phyloP scores from a whole-genome alignment of 2,329 filamentous ascomycete genomes.

The Sporothrix mexicana region DNA sequence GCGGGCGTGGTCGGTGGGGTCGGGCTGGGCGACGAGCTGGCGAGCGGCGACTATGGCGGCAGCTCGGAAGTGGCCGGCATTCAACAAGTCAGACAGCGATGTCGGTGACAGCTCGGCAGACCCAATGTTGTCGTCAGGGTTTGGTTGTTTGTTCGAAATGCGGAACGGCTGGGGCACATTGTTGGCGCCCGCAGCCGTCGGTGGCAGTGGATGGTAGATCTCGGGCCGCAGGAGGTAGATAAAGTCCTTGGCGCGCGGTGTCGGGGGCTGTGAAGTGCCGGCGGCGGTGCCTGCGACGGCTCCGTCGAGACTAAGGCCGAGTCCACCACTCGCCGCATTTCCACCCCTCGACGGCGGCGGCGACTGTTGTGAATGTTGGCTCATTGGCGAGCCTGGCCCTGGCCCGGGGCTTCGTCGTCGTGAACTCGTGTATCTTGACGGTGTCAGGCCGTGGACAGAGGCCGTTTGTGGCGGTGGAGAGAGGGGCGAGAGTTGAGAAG shows the following conservation, averaged over 20 bases:
- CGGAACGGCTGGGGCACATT: constrained; percentile 70
- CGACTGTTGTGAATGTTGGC: constrained; percentile 2
- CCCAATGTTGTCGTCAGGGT: constrained; percentile 49
- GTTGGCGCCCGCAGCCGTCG: constrained; percentile 49
- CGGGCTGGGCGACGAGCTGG: constrained; percentile 60
- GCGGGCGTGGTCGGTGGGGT: constrained; percentile 62
- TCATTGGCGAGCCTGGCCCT: constrained; percentile 28
- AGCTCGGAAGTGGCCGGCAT: constrained; percentile 76
- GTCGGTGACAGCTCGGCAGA: constrained; percentile 46
- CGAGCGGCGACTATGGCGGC: constrained; percentile 73
- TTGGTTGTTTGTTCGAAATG: constrained; percentile 67
- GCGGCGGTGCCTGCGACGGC: not conserved
- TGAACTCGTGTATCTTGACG: constrained; percentile 34
- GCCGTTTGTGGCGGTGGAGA: constrained; percentile 30
- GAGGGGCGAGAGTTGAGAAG: constrained; percentile 32
- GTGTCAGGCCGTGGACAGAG: constrained; percentile 17
- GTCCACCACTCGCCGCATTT: not conserved
- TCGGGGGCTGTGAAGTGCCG: not conserved
- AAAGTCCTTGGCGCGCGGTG: constrained; percentile 66
- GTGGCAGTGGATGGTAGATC: constrained; percentile 81
- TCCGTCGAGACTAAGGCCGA: constrained; percentile 21
- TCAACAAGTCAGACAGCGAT: constrained; percentile 70
- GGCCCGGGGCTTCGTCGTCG: constrained; percentile 27
- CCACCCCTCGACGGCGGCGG: constrained; percentile 1
- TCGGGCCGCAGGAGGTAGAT: constrained; percentile 78